These are phyloP conservation scores for Hamamelis virginiana DNA, from an alignment of 164 flowering plant species.

Conservation along the genomic window DNA sequence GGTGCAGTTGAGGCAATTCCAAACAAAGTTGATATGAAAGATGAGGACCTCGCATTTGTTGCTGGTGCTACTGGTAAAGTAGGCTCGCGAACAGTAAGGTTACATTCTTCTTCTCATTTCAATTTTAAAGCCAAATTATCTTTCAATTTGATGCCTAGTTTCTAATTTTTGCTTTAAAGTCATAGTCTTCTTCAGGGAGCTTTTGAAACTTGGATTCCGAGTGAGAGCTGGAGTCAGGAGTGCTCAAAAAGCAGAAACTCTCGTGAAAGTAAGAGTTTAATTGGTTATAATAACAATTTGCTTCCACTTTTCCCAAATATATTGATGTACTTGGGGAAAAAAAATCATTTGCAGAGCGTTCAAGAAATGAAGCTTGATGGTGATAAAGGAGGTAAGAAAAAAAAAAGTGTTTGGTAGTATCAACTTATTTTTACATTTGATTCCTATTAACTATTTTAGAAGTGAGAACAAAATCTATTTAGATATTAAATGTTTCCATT, in stretches of 20 bases:
- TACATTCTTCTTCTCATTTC: slow-evolving; percentile 6
- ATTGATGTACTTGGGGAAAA: neutral
- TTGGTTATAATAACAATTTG: neutral
- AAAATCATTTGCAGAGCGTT: slow-evolving; percentile 55
- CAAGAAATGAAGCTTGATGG: slow-evolving; percentile 59
- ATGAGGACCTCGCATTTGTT: slow-evolving; percentile 75
- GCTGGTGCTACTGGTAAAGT: slow-evolving; percentile 98
- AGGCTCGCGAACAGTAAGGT: slow-evolving; percentile 97
- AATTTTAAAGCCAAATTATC: neutral
- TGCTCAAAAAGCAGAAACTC: slow-evolving; percentile 57
- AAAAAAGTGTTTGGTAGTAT: slow-evolving; percentile 2
- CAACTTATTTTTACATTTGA: slow-evolving; percentile 4
- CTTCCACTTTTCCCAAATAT: neutral
- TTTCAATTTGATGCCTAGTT: neutral
- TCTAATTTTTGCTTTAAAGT: neutral
- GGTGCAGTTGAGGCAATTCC: slow-evolving; percentile 27
- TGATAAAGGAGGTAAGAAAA: slow-evolving; percentile 38
- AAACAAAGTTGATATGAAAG: slow-evolving; percentile 40
- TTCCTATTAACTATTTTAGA: neutral
- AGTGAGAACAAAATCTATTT: neutral
- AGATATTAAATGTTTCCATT: neutral
- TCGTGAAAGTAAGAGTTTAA: slow-evolving; percentile 53
- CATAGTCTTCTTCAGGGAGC: slow-evolving; percentile 70
- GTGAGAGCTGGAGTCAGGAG: slow-evolving; percentile 92
- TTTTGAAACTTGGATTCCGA: slow-evolving; percentile 81